These are phyloP conservation scores for Cicer bijugum DNA, from an alignment of 306 rosid species.

Conservation along the genomic window DNA sequence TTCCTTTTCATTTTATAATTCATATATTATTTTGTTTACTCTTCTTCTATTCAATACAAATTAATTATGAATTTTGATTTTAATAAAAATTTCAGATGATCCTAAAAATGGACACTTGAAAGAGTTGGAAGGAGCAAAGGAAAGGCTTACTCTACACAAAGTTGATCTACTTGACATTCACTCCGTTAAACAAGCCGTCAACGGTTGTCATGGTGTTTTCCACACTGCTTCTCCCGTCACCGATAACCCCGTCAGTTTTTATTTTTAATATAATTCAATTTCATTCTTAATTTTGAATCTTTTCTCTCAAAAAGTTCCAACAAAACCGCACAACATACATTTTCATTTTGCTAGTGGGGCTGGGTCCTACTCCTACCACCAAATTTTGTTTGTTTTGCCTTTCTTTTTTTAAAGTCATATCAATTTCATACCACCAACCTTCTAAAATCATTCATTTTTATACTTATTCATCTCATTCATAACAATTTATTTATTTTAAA, in stretches of 20 bases:
- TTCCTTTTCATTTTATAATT: background rate
- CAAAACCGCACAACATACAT: no score
- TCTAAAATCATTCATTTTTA: background rate
- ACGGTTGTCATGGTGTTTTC: constrained; percentile 73
- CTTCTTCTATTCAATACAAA: no score
- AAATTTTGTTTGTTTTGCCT: background rate
- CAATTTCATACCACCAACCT: background rate
- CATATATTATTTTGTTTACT: no score
- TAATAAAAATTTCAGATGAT: constrained; percentile 51
- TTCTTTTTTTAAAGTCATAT: background rate
- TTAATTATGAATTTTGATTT: background rate
- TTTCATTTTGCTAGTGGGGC: background rate
- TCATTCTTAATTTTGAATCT: no score
- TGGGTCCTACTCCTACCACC: constrained; percentile 6
- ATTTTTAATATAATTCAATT: background rate
- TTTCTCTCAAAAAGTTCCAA: no score
- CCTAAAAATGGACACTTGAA: constrained; percentile 74
- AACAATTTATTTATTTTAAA: no score
- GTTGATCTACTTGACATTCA: constrained; percentile 74
- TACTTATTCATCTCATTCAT: no score
- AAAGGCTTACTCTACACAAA: constrained; percentile 59
- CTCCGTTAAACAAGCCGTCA: constrained; percentile 58
- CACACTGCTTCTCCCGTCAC: constrained; percentile 90
- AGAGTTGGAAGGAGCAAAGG: constrained; percentile 73
- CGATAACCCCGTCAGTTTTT: constrained; percentile 70